These are phyloP conservation scores for Salix suchowensis DNA, from an alignment of 345 rosid genomes.

Conservation along the genomic window DNA sequence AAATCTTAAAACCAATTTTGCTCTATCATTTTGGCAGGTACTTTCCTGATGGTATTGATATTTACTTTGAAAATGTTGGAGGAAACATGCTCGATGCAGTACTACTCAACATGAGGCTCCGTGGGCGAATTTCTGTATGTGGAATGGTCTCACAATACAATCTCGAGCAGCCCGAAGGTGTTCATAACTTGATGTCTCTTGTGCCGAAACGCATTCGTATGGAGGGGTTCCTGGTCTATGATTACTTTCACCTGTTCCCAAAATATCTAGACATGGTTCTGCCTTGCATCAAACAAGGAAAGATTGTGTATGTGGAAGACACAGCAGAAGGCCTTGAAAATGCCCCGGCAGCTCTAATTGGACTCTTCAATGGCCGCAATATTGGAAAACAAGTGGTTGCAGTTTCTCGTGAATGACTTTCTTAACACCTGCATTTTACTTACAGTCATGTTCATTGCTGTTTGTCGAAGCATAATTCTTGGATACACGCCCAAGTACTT, in stretches of 20 bases:
- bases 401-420: conserved; percentile 24
- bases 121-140: conserved; percentile 5
- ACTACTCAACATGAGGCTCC: conserved; percentile 12
- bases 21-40: background rate
- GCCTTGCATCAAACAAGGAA: conserved; percentile 7
- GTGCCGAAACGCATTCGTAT: conserved; percentile 21
- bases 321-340: conserved; percentile 15
- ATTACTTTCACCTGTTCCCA: conserved; percentile 21
- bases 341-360: conserved; percentile 10
- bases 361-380: conserved; percentile 24
- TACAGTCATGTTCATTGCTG: too few relatives aligned
- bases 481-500: too few relatives aligned
- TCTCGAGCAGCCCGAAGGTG: conserved; percentile 17
- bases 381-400: conserved; percentile 30
- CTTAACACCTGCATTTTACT: background rate
- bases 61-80: conserved; percentile 17
- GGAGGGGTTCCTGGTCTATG: conserved; percentile 27
- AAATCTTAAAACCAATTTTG: too few relatives aligned
- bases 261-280: conserved; percentile 19
- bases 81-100: conserved; percentile 17
- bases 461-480: too few relatives aligned
- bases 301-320: conserved; percentile 8
- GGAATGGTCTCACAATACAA: conserved; percentile 19
- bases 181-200: conserved; percentile 21
- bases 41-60: conserved; percentile 9